Evolutionary conservation across 768 basidiomycete species (phyloP).

Genomic region (Ramaria rubella): DNA sequence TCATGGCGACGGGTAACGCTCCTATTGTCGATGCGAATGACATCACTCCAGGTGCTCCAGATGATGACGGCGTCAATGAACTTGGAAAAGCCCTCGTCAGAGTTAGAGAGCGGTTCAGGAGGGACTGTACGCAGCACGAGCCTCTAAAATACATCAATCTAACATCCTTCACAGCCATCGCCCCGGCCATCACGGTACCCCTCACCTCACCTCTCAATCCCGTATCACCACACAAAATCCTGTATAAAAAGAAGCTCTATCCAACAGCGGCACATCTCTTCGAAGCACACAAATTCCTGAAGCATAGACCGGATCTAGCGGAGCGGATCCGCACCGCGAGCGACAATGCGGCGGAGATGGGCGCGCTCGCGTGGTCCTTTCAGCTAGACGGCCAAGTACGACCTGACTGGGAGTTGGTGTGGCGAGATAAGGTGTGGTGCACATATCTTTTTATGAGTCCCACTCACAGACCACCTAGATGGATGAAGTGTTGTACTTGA

Average conservation of each 20-base stretch:
- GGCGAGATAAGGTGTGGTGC: conserved; percentile 40
- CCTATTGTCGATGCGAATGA: conserved; percentile 48
- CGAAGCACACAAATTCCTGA: conserved; percentile 66
- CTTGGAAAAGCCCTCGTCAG: conserved; percentile 54
- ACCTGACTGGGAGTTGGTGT: conserved; percentile 50
- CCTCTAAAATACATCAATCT: no score
- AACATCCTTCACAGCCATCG: no score
- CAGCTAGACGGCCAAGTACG: conserved; percentile 31
- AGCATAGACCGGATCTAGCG: conserved; percentile 43
- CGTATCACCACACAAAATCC: conserved; percentile 47
- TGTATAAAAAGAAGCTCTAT: conserved; percentile 48
- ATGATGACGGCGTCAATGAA: conserved; percentile 49
- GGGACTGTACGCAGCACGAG: conserved; percentile 17
- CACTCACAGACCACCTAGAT: conserved; percentile 36
- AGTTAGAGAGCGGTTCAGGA: conserved; percentile 43
- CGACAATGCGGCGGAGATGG: conserved; percentile 34
- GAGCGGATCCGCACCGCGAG: conserved; percentile 46
- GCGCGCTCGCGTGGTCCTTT: conserved; percentile 25
- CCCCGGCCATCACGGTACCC: conserved; percentile 12
- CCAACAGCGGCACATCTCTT: conserved; percentile 71
- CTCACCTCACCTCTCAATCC: conserved; percentile 52
- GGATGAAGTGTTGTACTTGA: conserved; percentile 59
- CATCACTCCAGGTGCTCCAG: conserved; percentile 66
- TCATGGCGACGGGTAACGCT: conserved; percentile 47
- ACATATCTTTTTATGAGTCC: not conserved